phyloP scores from a whole-genome alignment of 257 asterid genomes.

The Penstemon newberryi region DNA sequence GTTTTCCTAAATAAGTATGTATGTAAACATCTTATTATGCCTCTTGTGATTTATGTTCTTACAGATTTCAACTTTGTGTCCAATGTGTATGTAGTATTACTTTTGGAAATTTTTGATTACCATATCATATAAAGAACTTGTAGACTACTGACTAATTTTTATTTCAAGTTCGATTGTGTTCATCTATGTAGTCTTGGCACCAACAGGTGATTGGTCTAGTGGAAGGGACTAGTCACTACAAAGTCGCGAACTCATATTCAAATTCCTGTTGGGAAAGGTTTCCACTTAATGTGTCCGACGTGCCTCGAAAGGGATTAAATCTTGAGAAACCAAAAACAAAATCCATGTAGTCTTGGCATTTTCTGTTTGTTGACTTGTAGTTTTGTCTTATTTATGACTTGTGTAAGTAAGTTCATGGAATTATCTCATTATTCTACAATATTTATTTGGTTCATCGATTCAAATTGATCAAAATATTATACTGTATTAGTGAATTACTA shows the following conservation, averaged over 20 bases:
- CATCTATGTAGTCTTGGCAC: no score
- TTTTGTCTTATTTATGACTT: neutral
- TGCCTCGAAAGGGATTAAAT: no score
- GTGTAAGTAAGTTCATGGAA: no score
- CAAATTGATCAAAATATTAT: neutral
- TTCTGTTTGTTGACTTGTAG: neutral
- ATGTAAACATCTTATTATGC: neutral
- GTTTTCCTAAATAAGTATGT: neutral
- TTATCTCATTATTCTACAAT: neutral
- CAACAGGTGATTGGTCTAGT: no score
- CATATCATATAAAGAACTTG: neutral
- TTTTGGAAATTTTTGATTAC: no score
- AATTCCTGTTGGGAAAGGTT: no score
- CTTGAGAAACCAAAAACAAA: no score
- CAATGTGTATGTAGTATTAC: no score
- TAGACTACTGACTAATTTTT: neutral
- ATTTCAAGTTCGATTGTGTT: neutral
- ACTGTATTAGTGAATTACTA: neutral
- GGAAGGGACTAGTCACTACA: no score
- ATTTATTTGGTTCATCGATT: neutral
- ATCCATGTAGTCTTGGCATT: no score
- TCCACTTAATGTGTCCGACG: no score
- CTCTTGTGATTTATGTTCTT: neutral
- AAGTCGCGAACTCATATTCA: no score
- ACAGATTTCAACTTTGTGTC: neutral